phyloP scores from a whole-genome alignment of 352 stramenopile species.

The Phytophthora pseudosyringae region DNA sequence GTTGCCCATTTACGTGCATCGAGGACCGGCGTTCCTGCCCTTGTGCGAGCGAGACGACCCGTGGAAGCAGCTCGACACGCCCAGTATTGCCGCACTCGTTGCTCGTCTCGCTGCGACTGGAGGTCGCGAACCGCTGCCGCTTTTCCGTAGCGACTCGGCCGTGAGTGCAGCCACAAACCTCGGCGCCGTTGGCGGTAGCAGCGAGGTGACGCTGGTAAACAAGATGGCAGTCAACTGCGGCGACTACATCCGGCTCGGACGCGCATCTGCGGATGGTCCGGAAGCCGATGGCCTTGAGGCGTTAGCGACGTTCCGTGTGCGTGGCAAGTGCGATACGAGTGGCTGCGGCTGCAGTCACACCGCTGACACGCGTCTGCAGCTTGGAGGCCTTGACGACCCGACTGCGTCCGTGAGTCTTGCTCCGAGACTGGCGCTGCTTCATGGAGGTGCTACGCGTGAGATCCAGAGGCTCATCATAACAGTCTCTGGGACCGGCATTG shows the following conservation, averaged over 20 bases:
- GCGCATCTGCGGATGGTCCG: constrained; percentile 28
- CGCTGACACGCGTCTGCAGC: constrained; percentile 42
- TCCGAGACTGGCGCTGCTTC: constrained; percentile 34
- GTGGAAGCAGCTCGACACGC: constrained; percentile 51
- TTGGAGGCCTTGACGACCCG: constrained; percentile 53
- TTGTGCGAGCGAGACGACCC: constrained; percentile 58
- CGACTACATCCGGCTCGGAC: constrained; percentile 71
- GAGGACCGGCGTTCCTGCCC: constrained; percentile 70
- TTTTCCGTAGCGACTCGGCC: constrained; percentile 66
- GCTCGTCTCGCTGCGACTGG: constrained; percentile 35
- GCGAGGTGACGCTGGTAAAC: constrained; percentile 37
- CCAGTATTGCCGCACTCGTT: constrained; percentile 35
- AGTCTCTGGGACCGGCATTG: constrained; percentile 38
- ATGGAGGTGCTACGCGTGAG: constrained; percentile 61
- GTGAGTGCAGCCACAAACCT: constrained; percentile 54
- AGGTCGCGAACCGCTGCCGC: constrained; percentile 50
- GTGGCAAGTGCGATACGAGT: constrained; percentile 54
- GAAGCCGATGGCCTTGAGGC: constrained; percentile 24
- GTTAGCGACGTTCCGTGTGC: constrained; percentile 63
- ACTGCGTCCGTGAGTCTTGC: constrained; percentile 53
- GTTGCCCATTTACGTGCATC: constrained; percentile 59
- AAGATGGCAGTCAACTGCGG: constrained; percentile 60
- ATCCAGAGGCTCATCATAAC: constrained; percentile 72
- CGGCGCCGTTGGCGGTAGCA: constrained; percentile 36
- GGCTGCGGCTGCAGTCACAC: constrained; percentile 51